Evolutionary conservation across 805 yeast genomes (phyloP).

Genomic region (Zygosaccharomyces kombuchaensis): DNA sequence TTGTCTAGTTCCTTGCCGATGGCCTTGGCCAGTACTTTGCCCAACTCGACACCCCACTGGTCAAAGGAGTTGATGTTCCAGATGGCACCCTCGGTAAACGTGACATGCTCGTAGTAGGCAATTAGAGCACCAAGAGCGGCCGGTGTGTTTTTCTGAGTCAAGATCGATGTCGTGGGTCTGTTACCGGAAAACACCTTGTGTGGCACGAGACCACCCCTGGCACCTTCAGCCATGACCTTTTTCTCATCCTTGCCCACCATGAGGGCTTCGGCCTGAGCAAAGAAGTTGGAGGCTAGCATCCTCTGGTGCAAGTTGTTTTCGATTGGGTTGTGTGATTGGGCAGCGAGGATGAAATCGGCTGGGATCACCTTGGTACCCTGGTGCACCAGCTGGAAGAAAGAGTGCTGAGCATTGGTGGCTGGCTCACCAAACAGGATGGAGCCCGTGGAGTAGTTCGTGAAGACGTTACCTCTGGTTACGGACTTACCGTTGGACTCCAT

Average conservation of each 20-base stretch:
- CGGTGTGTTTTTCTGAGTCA: slow-evolving; percentile 94
- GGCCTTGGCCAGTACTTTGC: slow-evolving; percentile 94
- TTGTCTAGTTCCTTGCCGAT: slow-evolving; percentile 85
- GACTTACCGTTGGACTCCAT: slow-evolving; percentile 99
- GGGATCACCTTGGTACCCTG: slow-evolving; percentile 98
- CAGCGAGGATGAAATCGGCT: slow-evolving; percentile 93
- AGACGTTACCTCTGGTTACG: slow-evolving; percentile 86
- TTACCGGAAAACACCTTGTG: slow-evolving; percentile 97
- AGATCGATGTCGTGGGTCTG: slow-evolving; percentile 97
- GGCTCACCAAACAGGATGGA: slow-evolving; percentile 97
- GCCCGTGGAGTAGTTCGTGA: slow-evolving; percentile 94
- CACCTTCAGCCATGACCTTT: slow-evolving; percentile 85
- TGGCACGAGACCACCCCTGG: slow-evolving; percentile 78
- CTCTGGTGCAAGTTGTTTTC: slow-evolving; percentile 90
- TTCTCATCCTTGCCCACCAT: slow-evolving; percentile 91
- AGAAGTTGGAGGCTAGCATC: slow-evolving; percentile 98
- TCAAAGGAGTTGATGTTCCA: slow-evolving; percentile 99
- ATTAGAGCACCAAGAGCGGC: slow-evolving; percentile 93
- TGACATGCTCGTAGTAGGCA: slow-evolving; percentile 95
- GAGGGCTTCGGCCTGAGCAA: slow-evolving; percentile 97
- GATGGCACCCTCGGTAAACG: slow-evolving; percentile 97
- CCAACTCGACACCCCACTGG: slow-evolving; percentile 99
- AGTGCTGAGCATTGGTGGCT: slow-evolving; percentile 97
- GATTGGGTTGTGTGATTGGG: slow-evolving; percentile 96
- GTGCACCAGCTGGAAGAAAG: slow-evolving; percentile 98